These are phyloP conservation scores for Dicorynia guianensis DNA, from an alignment of 306 rosid genomes.

Conservation along the genomic window DNA sequence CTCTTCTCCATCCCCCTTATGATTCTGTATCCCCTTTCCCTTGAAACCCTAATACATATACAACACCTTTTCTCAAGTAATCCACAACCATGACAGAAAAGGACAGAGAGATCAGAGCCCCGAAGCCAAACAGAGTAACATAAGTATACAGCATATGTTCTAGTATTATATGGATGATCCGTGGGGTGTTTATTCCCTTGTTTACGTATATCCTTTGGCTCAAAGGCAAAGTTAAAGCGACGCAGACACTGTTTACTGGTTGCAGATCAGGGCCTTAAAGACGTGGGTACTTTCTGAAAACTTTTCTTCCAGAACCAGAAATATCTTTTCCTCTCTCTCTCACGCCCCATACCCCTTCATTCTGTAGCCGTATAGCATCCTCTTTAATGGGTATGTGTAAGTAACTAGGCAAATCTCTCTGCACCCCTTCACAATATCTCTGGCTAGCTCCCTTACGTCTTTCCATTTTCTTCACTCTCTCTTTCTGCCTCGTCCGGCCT, in stretches of 20 bases:
- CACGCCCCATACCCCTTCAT: conserved; percentile 41
- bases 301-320: conserved; percentile 41
- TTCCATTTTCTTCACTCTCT: conserved; percentile 35
- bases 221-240: conserved; percentile 54
- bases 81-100: background rate
- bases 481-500: background rate
- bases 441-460: conserved; percentile 41
- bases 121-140: conserved; percentile 33
- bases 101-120: background rate
- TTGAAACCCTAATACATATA: conserved; percentile 59
- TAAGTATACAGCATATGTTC: conserved; percentile 29
- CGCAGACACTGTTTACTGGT: conserved; percentile 38
- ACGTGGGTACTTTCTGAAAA: conserved; percentile 45
- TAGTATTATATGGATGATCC: conserved; percentile 47
- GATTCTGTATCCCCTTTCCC: conserved; percentile 15
- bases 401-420: conserved; percentile 42
- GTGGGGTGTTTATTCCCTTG: conserved; percentile 49
- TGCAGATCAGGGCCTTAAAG: conserved; percentile 51
- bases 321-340: conserved; percentile 17
- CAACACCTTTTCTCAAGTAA: background rate
- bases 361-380: background rate
- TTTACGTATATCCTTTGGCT: conserved; percentile 40
- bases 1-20: conserved; percentile 9
- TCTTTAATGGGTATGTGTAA: conserved; percentile 45
- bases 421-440: background rate